Conservation (phyloP, 148 eudicot genomes). For the Nepenthes gracilis region DNA sequence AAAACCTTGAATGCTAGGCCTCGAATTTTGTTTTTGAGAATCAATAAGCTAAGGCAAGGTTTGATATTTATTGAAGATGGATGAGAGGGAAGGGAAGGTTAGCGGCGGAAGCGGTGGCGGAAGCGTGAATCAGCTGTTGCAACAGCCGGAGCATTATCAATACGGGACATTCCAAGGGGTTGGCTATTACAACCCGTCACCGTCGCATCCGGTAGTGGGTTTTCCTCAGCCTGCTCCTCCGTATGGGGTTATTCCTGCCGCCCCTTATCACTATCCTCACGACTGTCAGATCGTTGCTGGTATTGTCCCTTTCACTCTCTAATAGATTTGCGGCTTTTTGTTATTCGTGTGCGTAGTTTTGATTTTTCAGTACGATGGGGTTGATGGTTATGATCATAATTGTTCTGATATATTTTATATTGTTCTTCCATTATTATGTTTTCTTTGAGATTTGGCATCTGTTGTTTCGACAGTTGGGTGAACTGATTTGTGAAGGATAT, state of each 20-base stretch:
- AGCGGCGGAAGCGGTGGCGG: constrained; percentile 11
- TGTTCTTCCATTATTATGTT: no score
- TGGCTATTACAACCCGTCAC: constrained; percentile 35
- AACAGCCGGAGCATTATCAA: constrained; percentile 21
- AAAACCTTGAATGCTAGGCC: no score
- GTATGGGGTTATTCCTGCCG: constrained; percentile 9
- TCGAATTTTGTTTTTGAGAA: no score
- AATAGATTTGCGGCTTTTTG: no score
- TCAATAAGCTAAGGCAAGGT: no score
- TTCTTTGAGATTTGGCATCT: no score
- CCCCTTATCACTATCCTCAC: constrained; percentile 29
- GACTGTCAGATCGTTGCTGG: constrained; percentile 72
- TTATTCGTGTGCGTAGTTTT: no score
- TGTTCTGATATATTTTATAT: no score
- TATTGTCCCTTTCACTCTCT: constrained; percentile 6
- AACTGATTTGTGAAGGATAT: no score
- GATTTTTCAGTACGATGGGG: no score
- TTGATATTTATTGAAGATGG: constrained; percentile 9
- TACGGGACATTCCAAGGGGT: constrained; percentile 91
- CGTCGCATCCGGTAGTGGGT: constrained; percentile 44
- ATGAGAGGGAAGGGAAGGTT: constrained; percentile 25
- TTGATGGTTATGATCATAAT: no score
- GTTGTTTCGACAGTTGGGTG: no score
- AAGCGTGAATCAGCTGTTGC: constrained; percentile 9
- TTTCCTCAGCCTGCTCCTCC: constrained; percentile 61